These are phyloP conservation scores for Fusarium zealandicum DNA, from an alignment of 2,329 filamentous ascomycete genomes.

Conservation along the genomic window DNA sequence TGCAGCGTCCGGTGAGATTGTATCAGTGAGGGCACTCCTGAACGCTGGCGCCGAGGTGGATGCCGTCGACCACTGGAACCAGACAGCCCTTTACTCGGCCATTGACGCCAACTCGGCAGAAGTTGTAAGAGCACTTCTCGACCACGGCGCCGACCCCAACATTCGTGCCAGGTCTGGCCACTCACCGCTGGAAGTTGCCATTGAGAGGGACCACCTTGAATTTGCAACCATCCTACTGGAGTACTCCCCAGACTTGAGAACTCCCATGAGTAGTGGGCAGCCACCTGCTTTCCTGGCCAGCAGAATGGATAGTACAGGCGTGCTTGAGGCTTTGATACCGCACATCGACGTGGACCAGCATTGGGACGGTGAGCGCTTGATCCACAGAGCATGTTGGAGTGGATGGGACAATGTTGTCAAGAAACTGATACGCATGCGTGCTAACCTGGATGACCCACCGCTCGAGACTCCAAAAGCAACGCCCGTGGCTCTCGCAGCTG, in stretches of 20 bases:
- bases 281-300: constrained; percentile 23
- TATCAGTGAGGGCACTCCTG: constrained; percentile 18
- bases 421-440: constrained; percentile 21
- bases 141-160: constrained; percentile 24
- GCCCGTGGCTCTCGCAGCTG: constrained; percentile 23
- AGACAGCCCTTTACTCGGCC: constrained; percentile 26
- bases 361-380: constrained; percentile 17
- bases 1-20: constrained; percentile 12
- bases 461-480: constrained; percentile 19
- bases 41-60: constrained; percentile 27
- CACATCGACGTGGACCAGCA: constrained; percentile 22
- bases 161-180: constrained; percentile 13
- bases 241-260: constrained; percentile 10
- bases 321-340: constrained; percentile 19
- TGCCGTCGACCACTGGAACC: constrained; percentile 16
- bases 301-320: constrained; percentile 10
- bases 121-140: constrained; percentile 19
- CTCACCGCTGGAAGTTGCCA: constrained; percentile 19
- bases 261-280: constrained; percentile 14
- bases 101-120: constrained; percentile 18
- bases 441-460: constrained; percentile 24
- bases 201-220: constrained; percentile 19
- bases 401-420: constrained; percentile 22
- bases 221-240: constrained; percentile 22
- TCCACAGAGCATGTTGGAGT: constrained; percentile 25